Evolutionary conservation across 257 asterid species (phyloP).

Genomic region (Rhazya stricta): DNA sequence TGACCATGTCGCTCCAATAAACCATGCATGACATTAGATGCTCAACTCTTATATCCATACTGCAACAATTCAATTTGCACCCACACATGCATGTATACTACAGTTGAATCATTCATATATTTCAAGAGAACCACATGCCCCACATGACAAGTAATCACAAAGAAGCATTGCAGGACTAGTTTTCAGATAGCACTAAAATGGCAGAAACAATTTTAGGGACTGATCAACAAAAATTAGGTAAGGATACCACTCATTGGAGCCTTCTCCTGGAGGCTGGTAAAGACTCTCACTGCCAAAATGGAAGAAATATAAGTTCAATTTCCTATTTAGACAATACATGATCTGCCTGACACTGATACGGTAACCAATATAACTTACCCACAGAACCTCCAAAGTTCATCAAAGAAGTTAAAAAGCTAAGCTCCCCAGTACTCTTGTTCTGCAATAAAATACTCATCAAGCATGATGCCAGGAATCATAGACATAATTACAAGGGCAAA

Average conservation of each 20-base stretch:
- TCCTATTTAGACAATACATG: neutral
- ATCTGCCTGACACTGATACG: neutral
- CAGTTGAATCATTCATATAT: neutral
- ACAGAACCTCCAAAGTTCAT: slow-evolving; percentile 86
- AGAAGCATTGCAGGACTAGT: neutral
- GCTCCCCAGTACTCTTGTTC: slow-evolving; percentile 95
- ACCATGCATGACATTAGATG: neutral
- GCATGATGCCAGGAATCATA: neutral
- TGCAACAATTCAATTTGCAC: neutral
- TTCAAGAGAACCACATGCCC: neutral
- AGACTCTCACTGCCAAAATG: slow-evolving; percentile 74
- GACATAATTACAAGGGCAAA: neutral
- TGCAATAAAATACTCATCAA: slow-evolving; percentile 34
- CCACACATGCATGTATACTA: neutral
- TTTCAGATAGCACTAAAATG: neutral
- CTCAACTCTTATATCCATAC: neutral
- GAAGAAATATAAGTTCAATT: slow-evolving; percentile 11
- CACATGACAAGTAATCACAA: neutral
- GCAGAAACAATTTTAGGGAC: slow-evolving; percentile 5
- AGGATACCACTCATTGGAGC: slow-evolving; percentile 85
- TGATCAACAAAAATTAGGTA: slow-evolving; percentile 3
- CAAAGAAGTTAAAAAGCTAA: slow-evolving; percentile 79
- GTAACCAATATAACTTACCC: slow-evolving; percentile 49
- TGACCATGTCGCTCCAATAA: neutral
- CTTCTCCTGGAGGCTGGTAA: slow-evolving; percentile 88